These are phyloP conservation scores for Xylaria polymorpha DNA, from an alignment of 2,329 filamentous ascomycete genomes.

Conservation along the genomic window DNA sequence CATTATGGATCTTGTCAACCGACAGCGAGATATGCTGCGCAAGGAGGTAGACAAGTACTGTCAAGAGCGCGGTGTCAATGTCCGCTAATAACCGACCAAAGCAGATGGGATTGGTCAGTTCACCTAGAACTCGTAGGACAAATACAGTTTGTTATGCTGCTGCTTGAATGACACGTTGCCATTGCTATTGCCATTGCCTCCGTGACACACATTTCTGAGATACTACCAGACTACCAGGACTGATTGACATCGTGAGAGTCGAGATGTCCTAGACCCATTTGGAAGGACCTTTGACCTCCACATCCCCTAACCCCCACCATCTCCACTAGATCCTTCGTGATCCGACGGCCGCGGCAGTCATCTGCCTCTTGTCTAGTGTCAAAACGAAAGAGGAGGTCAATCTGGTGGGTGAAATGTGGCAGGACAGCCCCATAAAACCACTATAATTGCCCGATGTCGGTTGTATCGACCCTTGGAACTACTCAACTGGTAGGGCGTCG, in stretches of 20 bases:
- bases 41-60: slow-evolving; percentile 84
- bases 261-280: slow-evolving; percentile 5
- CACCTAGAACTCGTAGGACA: neutral
- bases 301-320: slow-evolving; percentile 34
- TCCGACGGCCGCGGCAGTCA: slow-evolving; percentile 20
- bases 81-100: slow-evolving; percentile 11
- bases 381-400: slow-evolving; percentile 9
- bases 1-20: slow-evolving; percentile 74
- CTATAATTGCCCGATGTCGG: slow-evolving; percentile 28
- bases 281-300: slow-evolving; percentile 28
- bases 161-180: slow-evolving; percentile 14
- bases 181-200: slow-evolving; percentile 1
- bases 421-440: slow-evolving; percentile 18
- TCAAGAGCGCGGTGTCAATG: slow-evolving; percentile 61
- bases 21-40: slow-evolving; percentile 72
- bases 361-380: slow-evolving; percentile 9
- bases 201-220: slow-evolving; percentile 6
- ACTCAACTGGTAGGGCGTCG: neutral
- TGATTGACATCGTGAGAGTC: slow-evolving; percentile 21
- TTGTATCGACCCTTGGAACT: neutral
- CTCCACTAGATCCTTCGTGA: slow-evolving; percentile 24
- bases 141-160: neutral
- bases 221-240: neutral
- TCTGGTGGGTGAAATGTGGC: slow-evolving; percentile 8
- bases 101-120: neutral